Conservation (phyloP, 78 protist species). For the Dictyostelium discoideum region DNA sequence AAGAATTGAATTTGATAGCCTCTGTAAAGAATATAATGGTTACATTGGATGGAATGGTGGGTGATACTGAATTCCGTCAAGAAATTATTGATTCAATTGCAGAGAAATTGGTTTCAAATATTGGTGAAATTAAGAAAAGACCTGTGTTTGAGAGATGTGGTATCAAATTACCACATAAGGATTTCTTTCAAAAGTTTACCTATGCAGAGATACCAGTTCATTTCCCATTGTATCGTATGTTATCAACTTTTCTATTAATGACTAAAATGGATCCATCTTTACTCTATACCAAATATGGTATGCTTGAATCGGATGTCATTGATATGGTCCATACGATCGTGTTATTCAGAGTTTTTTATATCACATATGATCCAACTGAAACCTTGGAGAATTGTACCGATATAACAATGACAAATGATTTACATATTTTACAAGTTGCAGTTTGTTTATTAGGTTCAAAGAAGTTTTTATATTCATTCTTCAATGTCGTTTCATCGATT, state of each 20-base stretch:
- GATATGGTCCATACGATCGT: slow-evolving; percentile 38
- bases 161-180: slow-evolving; percentile 50
- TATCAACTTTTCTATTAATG: slow-evolving; percentile 1
- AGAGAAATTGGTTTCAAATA: not conserved
- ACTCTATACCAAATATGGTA: not conserved
- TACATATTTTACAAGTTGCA: slow-evolving; percentile 26
- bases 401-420: slow-evolving; percentile 33
- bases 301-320: not conserved
- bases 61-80: not conserved
- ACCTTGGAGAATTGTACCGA: slow-evolving; percentile 51
- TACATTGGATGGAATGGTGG: not conserved
- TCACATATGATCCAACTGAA: slow-evolving; percentile 69
- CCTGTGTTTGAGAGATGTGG: not conserved
- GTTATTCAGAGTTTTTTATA: slow-evolving; percentile 52
- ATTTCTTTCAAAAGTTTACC: slow-evolving; percentile 70
- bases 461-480: slow-evolving; percentile 34
- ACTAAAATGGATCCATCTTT: not conserved
- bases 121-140: not conserved
- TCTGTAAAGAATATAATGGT: not conserved
- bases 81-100: not conserved
- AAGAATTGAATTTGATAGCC: not conserved
- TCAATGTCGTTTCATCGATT: slow-evolving; percentile 35
- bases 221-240: slow-evolving; percentile 64
- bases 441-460: slow-evolving; percentile 25
- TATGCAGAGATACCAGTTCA: slow-evolving; percentile 74